Percentiles rank a stretch among this genome's conserved stretches.
Conservation (phyloP, 108 stramenopile genomes). For the Nitzschia putrida region DNA sequence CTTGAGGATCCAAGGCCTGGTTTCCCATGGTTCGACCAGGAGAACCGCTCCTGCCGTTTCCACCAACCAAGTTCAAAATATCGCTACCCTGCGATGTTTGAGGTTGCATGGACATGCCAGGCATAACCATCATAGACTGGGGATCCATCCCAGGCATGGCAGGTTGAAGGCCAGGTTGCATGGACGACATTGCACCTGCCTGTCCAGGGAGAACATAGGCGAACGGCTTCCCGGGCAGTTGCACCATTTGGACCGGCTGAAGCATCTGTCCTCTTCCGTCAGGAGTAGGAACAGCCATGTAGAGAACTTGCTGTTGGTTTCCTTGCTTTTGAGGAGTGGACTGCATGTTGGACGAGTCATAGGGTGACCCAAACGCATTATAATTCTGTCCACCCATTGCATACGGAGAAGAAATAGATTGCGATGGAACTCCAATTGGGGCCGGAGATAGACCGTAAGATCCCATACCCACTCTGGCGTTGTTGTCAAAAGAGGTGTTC, state of each 20-base stretch:
- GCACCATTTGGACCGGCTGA: conserved; percentile 71
- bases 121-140: conserved; percentile 32
- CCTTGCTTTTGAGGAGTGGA: conserved; percentile 15
- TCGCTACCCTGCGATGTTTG: conserved; percentile 7
- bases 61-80: conserved; percentile 15
- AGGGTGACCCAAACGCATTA: background rate
- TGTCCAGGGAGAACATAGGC: conserved; percentile 48
- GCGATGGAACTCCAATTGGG: background rate
- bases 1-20: conserved; percentile 5
- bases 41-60: background rate
- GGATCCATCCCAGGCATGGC: conserved; percentile 22
- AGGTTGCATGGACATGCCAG: conserved; percentile 14
- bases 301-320: conserved; percentile 67
- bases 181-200: conserved; percentile 29
- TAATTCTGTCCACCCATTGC: conserved; percentile 11
- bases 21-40: conserved; percentile 7
- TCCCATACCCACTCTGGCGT: background rate
- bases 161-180: conserved; percentile 23
- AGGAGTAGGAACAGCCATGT: conserved; percentile 89
- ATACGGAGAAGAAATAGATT: conserved; percentile 19
- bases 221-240: conserved; percentile 54
- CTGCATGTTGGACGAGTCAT: conserved; percentile 10
- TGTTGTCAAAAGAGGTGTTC: conserved; percentile 6
- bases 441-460: background rate
- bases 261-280: conserved; percentile 85